Percentiles rank a stretch among this genome's conserved stretches.
These are phyloP conservation scores for Paramecium sonneborni DNA, from an alignment of 73 alveolate species.

Conservation along the genomic window DNA sequence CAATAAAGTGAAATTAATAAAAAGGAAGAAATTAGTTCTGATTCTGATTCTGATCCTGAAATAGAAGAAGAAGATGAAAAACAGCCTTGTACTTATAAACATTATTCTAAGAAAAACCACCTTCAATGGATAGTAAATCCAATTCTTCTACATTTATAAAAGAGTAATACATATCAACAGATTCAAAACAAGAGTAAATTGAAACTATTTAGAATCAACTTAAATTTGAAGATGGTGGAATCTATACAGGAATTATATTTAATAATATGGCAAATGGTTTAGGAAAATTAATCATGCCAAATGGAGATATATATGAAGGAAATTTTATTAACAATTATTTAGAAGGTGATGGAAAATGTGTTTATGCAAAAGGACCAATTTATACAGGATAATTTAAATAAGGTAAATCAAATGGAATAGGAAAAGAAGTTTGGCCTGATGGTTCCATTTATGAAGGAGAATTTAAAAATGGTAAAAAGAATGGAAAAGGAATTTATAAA, in stretches of 20 bases:
- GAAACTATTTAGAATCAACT: not conserved
- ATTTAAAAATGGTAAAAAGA: slow-evolving; percentile 14
- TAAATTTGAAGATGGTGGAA: slow-evolving; percentile 51
- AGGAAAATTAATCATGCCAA: slow-evolving; percentile 80
- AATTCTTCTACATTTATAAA: not conserved
- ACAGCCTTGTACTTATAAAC: not conserved
- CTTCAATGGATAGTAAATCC: not conserved
- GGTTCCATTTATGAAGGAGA: slow-evolving; percentile 75
- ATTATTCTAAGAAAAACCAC: not conserved
- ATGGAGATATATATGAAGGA: slow-evolving; percentile 82
- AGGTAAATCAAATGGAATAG: slow-evolving; percentile 77
- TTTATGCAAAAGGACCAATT: slow-evolving; percentile 67
- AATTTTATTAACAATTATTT: slow-evolving; percentile 83
- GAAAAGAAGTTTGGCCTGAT: slow-evolving; percentile 69
- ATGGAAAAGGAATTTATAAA: slow-evolving; percentile 58
- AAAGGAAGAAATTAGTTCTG: not conserved
- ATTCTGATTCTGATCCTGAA: slow-evolving; percentile 10
- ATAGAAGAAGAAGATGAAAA: not conserved
- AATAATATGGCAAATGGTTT: not conserved
- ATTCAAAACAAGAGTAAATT: not conserved
- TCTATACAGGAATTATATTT: slow-evolving; percentile 82
- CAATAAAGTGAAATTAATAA: not conserved
- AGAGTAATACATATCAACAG: not conserved
- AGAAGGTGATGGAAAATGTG: slow-evolving; percentile 68
- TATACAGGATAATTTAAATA: slow-evolving; percentile 79